Conservation (phyloP, 2,329 filamentous ascomycete genomes). For the Aspergillus tubingensis region DNA sequence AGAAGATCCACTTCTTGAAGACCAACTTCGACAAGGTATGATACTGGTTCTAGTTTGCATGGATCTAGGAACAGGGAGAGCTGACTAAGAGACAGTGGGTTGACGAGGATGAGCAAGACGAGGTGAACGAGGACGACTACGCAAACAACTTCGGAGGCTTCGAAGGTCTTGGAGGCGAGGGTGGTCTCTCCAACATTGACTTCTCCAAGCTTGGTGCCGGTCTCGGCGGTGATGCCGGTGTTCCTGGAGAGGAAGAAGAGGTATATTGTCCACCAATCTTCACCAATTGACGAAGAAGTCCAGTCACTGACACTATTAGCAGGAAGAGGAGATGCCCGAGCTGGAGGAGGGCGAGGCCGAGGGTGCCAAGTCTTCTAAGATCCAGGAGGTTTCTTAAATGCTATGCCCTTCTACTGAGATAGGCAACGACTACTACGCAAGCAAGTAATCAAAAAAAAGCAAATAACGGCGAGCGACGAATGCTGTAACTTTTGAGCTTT, state of each 20-base stretch:
- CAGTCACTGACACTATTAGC: constrained; percentile 11
- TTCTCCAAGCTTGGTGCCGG: constrained; percentile 82
- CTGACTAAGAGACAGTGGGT: constrained; percentile 67
- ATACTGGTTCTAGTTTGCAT: background rate
- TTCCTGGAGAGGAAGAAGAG: constrained; percentile 39
- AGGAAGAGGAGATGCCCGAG: constrained; percentile 82
- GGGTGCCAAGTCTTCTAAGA: constrained; percentile 43
- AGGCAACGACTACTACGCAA: background rate
- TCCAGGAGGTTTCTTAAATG: constrained; percentile 39
- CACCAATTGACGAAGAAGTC: background rate
- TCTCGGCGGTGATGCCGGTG: constrained; percentile 50
- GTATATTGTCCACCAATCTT: constrained; percentile 34
- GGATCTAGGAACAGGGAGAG: background rate
- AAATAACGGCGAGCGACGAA: constrained; percentile 10
- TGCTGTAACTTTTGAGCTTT: constrained; percentile 4
- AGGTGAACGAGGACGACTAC: constrained; percentile 76
- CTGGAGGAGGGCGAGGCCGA: constrained; percentile 54
- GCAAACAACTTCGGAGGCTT: constrained; percentile 55
- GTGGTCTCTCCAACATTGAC: constrained; percentile 84
- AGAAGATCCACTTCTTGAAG: constrained; percentile 94
- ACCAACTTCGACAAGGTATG: constrained; percentile 95
- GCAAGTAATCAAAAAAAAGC: background rate
- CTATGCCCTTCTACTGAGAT: background rate
- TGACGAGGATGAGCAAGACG: constrained; percentile 97
- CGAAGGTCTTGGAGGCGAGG: constrained; percentile 46